Base-by-base conservation (phyloP, 208 protist species). In the Histomonas meleagridis region DNA sequence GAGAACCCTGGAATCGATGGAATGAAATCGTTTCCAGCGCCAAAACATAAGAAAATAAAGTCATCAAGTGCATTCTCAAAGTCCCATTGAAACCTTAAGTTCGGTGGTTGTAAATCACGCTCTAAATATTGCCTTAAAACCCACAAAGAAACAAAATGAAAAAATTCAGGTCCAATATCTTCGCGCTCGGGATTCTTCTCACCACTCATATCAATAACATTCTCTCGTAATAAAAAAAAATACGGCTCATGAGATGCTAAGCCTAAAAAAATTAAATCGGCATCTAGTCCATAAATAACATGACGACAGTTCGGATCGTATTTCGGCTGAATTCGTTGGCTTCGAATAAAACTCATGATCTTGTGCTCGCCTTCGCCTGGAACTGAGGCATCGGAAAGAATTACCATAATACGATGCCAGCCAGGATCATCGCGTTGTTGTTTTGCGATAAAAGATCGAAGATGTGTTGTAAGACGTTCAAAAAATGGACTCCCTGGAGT, bases 281-380 rank as follows among this genome's bases (percentile, higher is more conserved):
- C 97, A 93, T 93, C 92, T 46, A 92, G 55, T 51, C 97, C 97
- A 95, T 99, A 99, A 93, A 99, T 95, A 93, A 97, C 98, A 95
- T 99, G 97, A 14, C 95, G 95, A 92, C 95, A 95, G 94, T 98
- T 96, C 28, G 97, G 94, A 92, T 97, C 94, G 94, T 99, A 98
- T 35, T 94, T 96, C 0, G 95, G 95, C 93, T 96, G 93, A 93
- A 95, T 95, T 94, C 97, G 97, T 78, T 96, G 95, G 40, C 95
- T 93, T 70, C 98, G 95, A 91, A 99, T 98, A 93, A 97, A 99
- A 90, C 98, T 96, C 90, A 99, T 97, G 91, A 99, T 99, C 94
- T 99, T 99, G 94, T 99, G 98, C 94, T 99, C 98, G 40, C 98
- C 98, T 95, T 99, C 98, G 2, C 98, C 98, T 18, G 97, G 97